Evolutionary conservation across 352 stramenopile genomes (phyloP), one percentile per base, ranked within the genome.

Genomic region (Blastocystis sp.): DNA sequence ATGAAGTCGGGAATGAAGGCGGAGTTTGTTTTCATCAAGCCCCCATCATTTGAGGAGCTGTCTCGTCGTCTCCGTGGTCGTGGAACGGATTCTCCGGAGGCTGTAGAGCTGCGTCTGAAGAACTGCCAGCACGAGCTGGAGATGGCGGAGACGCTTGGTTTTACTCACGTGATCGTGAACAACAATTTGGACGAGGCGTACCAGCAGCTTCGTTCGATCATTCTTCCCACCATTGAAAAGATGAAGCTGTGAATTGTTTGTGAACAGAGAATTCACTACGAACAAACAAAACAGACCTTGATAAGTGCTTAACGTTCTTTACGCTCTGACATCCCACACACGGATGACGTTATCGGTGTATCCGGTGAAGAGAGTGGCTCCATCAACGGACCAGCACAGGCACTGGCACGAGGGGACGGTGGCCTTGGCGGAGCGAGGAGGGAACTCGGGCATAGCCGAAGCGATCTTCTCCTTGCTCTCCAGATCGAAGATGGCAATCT

Each of bases 301-400:
- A n/a, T n/a, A n/a, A n/a, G n/a, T n/a, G n/a, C n/a, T n/a, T n/a
- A n/a, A n/a, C n/a, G n/a, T n/a, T n/a, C n/a, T n/a, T 73, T n/a
- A 59, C 4, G 51, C 51, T 59, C 51, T 59, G 3, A 87, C 86
- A 48, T 87, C 46, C 84, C 84, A 89, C 24, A 89, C 95, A 89
- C 96, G 95, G 86, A 99, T 97, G 77, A 96, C 90, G 88, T 96
- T 95, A 89, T 99, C 96, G 61, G 96, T 97, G 93, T 98, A 99
- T 87, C 97, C 97, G 87, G 94, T 95, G 90, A 98, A 99, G n/a
- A n/a, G n/a, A n/a, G n/a, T n/a, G n/a, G n/a, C n/a, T n/a, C n/a
- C n/a, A n/a, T n/a, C n/a, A 21, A 54, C 11, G 9, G 21, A 54
- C 9, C 21, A 54, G 9, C 21, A 54, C 9, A 54, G 46, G 21